A percentile compares a stretch with the other conserved stretches of the same genome.
Evolutionary conservation across 169 alveolate species (phyloP).

Genomic region (Babesia bovis): DNA sequence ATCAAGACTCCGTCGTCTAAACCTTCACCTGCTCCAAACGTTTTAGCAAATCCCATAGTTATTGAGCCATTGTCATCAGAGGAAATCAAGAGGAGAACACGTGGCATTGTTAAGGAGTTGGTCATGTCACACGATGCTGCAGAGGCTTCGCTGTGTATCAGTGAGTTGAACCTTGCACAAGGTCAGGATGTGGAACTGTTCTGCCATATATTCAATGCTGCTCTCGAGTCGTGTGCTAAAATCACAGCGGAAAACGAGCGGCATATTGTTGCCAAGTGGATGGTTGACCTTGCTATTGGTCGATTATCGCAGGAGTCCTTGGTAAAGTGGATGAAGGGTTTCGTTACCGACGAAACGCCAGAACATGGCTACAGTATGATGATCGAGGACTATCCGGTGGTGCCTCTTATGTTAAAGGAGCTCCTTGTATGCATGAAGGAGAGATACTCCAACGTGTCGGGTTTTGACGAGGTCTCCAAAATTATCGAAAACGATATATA

Average conservation of each 20-base stretch:
- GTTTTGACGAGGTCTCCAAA: slow-evolving; percentile 15
- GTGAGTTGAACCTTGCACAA: slow-evolving; percentile 44
- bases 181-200: slow-evolving; percentile 35
- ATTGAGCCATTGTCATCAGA: slow-evolving; percentile 6
- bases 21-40: slow-evolving; percentile 23
- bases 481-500: slow-evolving; percentile 20
- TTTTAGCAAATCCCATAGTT: slow-evolving; percentile 9
- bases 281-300: slow-evolving; percentile 28
- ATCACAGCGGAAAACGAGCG: slow-evolving; percentile 54
- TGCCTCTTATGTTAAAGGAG: slow-evolving; percentile 45
- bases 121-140: slow-evolving; percentile 51
- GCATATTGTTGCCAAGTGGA: slow-evolving; percentile 47
- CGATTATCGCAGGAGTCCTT: slow-evolving; percentile 33
- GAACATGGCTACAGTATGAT: slow-evolving; percentile 47
- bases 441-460: slow-evolving; percentile 12
- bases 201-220: slow-evolving; percentile 4
- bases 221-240: slow-evolving; percentile 63
- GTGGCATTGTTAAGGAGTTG: slow-evolving; percentile 50
- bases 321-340: slow-evolving; percentile 38
- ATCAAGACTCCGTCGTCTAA: neutral
- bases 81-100: slow-evolving; percentile 41
- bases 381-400: slow-evolving; percentile 68
- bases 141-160: slow-evolving; percentile 56
- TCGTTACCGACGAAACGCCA: slow-evolving; percentile 29
- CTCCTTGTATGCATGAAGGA: slow-evolving; percentile 48